Percentiles rank a stretch among this genome's conserved stretches.
phyloP scores from a whole-genome alignment of 345 rosid genomes.

The Syzygium aqueum region DNA sequence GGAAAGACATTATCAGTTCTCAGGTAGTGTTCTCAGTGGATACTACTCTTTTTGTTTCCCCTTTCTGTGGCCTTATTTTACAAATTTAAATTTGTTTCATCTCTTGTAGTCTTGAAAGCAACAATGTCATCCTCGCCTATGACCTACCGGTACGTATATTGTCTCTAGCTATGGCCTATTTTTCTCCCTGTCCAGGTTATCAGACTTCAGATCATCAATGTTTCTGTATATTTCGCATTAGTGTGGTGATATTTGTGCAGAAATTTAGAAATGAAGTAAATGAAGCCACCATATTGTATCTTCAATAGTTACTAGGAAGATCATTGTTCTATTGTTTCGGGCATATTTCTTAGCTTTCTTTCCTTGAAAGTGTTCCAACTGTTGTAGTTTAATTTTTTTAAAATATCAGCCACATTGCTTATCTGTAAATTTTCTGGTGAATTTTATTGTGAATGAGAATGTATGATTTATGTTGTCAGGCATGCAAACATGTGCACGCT shows the following conservation, averaged over 20 bases:
- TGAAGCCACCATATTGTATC: neutral
- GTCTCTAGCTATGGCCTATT: neutral
- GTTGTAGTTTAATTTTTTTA: neutral
- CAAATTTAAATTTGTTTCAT: constrained; percentile 7
- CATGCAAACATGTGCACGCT: neutral
- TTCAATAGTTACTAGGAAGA: neutral
- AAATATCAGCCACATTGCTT: neutral
- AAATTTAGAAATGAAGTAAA: neutral
- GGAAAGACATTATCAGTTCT: constrained; percentile 73
- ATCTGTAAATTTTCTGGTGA: neutral
- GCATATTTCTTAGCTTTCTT: neutral
- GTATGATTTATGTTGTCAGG: neutral
- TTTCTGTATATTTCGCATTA: neutral
- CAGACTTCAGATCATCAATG: neutral
- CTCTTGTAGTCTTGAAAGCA: constrained; percentile 61
- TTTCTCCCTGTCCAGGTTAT: neutral
- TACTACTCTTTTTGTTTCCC: neutral
- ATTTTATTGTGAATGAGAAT: neutral
- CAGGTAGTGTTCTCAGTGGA: constrained; percentile 28
- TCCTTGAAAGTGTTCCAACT: neutral
- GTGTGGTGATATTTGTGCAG: neutral
- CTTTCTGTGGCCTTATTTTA: neutral
- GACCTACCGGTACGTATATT: constrained; percentile 51
- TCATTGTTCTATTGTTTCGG: neutral
- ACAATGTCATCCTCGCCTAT: constrained; percentile 52